Base-by-base conservation (phyloP, 139 green algal species). In the Chlamydomonas eustigma region DNA sequence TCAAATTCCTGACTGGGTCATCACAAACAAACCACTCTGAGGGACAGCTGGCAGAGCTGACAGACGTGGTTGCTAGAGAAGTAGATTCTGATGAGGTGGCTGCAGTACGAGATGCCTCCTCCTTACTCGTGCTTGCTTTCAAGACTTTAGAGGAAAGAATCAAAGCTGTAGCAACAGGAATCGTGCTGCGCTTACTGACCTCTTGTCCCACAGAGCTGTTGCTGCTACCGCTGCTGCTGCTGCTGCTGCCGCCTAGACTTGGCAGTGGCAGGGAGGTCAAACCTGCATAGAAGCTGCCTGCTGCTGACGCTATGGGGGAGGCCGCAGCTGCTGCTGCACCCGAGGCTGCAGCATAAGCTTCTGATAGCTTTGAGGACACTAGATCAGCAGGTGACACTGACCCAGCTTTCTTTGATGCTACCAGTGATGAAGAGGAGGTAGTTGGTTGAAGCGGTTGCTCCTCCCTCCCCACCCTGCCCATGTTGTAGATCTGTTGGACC, bases 1-100 rank as follows among this genome's bases (percentile, higher is more conserved):
- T 58, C 33, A 37, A 30, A 25, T 73, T n/a, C 5, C 32, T 35
- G 35, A 2, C 24, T 18, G 36, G 2, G 22, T 73, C 51, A 6
- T 65, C 36, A 28, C 28, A 37, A 6, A 58, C 63, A 38, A 73
- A 65, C 63, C 51, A 73, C 74, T 78, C 37, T 39, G 63, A 73
- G 50, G 65, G 65, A 34, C 65, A 72, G 18, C 44, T 58, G 44
- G 44, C 44, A 58, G 18, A 12, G 12, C 18, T 58, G 12, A 58
- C 44, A 58, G 65, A 39, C 22, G 65, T 72, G 31, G 3, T 72
- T 33, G 3, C 5, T 33, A 34, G 18, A 28, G 24, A 22, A 28
- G 18, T 24, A 28, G 58, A 35, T 70, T 37, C 25, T 22, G 58
- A 37, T 70, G 6, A 8, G 6, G 58, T 70, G 58, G 8, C 44